Evolutionary conservation across 1,139 yeast species (phyloP), one percentile per base, ranked within the genome.

Genomic region (Debaryomyces sp.): DNA sequence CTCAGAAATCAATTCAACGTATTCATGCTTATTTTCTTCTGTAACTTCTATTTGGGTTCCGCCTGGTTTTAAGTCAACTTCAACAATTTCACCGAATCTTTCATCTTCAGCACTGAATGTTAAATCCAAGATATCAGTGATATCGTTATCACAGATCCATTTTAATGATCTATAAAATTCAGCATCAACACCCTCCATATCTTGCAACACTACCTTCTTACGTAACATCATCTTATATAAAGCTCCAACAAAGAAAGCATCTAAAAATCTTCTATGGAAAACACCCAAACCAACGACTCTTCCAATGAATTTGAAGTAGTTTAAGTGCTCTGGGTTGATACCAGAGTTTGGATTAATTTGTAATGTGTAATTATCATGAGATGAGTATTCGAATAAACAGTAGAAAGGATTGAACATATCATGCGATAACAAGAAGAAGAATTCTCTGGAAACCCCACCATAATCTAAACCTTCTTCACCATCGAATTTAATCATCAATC

Each of bases 381-480:
- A 95, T 15, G 97, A 91, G 68, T 94, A 94, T 72, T 94, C 97
- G 68, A 94, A 94, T 62, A 94, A 76, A 73, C 99, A 92, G 71
- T 95, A 94, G 71, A 92, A 90, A 52, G 99, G 99, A 67, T 95
- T 92, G 71, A 94, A 94, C 97, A 94, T 95, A 71, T 95, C 98
- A 67, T 94, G 99, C 2, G 98, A 92, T 57, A 94, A 78, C 63
- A 92, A 78, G 73, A 91, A 94, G 85, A 95, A 94, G 70, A 90
- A 94, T 70, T 94, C 99, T 75, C 99, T 83, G 26, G 97, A 90
- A 56, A 94, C 98, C 66, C 99, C 99, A 80, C 99, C 99, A 66
- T 94, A 94, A 77, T 94, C 99, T 60, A 95, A 81, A 69, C 99
- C 99, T 77, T 94, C 99, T 76, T 94, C 99, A 53, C 99, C 99